These are phyloP conservation scores for Fusarium agapanthi DNA, from an alignment of 2,329 filamentous ascomycete species.

Conservation along the genomic window DNA sequence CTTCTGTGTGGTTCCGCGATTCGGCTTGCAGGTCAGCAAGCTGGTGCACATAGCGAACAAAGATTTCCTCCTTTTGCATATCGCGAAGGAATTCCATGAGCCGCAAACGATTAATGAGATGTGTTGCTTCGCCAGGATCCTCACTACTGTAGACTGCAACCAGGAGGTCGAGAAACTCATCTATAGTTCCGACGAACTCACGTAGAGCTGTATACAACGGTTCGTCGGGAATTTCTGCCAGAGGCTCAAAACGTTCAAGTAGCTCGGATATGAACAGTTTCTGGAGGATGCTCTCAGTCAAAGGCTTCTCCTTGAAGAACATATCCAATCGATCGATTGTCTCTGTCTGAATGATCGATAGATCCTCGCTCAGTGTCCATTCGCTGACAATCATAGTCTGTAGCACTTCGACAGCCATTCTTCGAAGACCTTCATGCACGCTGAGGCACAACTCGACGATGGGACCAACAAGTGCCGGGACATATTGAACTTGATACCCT, in stretches of 20 bases:
- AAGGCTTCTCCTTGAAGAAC: slow-evolving; percentile 87
- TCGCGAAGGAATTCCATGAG: slow-evolving; percentile 97
- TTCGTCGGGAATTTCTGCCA: slow-evolving; percentile 73
- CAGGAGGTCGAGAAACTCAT: slow-evolving; percentile 89
- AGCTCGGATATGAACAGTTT: slow-evolving; percentile 93
- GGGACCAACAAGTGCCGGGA: slow-evolving; percentile 87
- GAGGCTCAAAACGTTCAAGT: slow-evolving; percentile 78
- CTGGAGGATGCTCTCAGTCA: slow-evolving; percentile 89
- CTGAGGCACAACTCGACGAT: slow-evolving; percentile 95
- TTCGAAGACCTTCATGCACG: slow-evolving; percentile 89
- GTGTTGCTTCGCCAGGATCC: slow-evolving; percentile 75
- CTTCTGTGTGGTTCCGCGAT: slow-evolving; percentile 83
- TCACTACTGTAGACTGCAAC: slow-evolving; percentile 88
- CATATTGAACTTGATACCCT: slow-evolving; percentile 98
- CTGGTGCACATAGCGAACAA: slow-evolving; percentile 94
- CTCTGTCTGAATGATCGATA: slow-evolving; percentile 91
- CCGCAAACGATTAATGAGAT: slow-evolving; percentile 86
- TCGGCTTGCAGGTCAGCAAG: slow-evolving; percentile 80
- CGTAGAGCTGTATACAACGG: slow-evolving; percentile 79
- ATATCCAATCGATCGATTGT: slow-evolving; percentile 94
- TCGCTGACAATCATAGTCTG: slow-evolving; percentile 99
- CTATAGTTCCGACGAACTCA: slow-evolving; percentile 82
- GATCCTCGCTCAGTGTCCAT: slow-evolving; percentile 93
- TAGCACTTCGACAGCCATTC: slow-evolving; percentile 90
- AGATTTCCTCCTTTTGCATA: slow-evolving; percentile 97